phyloP scores from a whole-genome alignment of 2,329 filamentous ascomycete genomes.

The Fusarium acutatum region DNA sequence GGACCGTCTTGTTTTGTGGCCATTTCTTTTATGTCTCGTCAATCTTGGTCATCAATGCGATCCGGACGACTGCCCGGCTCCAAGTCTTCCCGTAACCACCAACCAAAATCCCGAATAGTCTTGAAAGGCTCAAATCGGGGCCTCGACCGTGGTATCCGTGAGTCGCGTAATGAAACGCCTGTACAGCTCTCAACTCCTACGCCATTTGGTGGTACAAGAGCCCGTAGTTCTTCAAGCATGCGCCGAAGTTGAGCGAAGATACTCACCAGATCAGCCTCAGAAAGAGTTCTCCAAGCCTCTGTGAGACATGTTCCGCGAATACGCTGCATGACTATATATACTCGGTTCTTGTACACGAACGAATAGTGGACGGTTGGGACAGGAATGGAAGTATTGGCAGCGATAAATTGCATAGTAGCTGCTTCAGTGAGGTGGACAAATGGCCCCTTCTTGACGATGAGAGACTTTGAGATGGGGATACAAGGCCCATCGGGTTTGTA shows the following conservation, averaged over 20 bases:
- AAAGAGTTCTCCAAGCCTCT: slow-evolving; percentile 13
- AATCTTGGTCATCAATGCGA: slow-evolving; percentile 32
- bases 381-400: slow-evolving; percentile 32
- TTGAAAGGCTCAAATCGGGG: slow-evolving; percentile 46
- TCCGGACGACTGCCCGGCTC: slow-evolving; percentile 30
- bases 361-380: slow-evolving; percentile 33
- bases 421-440: slow-evolving; percentile 36
- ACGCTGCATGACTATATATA: slow-evolving; percentile 58
- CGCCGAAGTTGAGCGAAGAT: slow-evolving; percentile 35
- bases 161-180: slow-evolving; percentile 42
- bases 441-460: slow-evolving; percentile 34
- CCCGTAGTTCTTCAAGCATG: slow-evolving; percentile 34
- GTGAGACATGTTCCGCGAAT: slow-evolving; percentile 38
- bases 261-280: neutral
- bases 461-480: slow-evolving; percentile 37
- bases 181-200: slow-evolving; percentile 36
- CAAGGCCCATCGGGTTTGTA: slow-evolving; percentile 33
- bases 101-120: slow-evolving; percentile 45
- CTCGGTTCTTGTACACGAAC: slow-evolving; percentile 49
- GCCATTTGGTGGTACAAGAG: slow-evolving; percentile 25
- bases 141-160: slow-evolving; percentile 31
- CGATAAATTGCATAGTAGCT: slow-evolving; percentile 31
- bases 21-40: slow-evolving; percentile 46
- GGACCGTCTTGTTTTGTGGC: neutral
- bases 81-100: slow-evolving; percentile 43